Conservation (phyloP, 2,329 filamentous ascomycete genomes). For the Zelopaecilomyces penicillatus region DNA sequence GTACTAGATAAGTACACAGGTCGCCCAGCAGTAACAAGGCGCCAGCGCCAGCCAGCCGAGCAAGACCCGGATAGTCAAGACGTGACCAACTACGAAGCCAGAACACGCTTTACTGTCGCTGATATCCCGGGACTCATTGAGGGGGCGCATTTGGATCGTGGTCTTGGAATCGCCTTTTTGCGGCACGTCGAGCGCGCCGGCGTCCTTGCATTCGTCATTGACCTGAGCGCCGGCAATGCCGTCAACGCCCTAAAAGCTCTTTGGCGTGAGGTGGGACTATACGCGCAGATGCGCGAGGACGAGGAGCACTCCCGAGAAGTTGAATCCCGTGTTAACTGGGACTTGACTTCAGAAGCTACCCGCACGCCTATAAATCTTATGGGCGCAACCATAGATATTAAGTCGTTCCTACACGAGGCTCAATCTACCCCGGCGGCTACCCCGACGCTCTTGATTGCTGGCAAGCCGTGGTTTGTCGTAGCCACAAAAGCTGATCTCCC, state of each 20-base stretch:
- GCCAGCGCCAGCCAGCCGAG: conserved; percentile 24
- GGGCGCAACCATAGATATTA: conserved; percentile 12
- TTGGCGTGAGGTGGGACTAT: conserved; percentile 85
- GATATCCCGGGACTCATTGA: conserved; percentile 93
- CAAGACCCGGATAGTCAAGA: conserved; percentile 26
- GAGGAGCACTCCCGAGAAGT: conserved; percentile 59
- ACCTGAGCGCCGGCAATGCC: conserved; percentile 72
- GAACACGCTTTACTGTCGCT: conserved; percentile 83
- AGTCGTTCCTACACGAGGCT: conserved; percentile 1
- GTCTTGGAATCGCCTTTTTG: conserved; percentile 83
- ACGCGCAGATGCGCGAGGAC: conserved; percentile 70
- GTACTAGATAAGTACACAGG: conserved; percentile 82
- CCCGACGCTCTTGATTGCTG: conserved; percentile 64
- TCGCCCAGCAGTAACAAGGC: conserved; percentile 47
- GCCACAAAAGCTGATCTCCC: conserved; percentile 86
- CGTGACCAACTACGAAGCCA: conserved; percentile 42
- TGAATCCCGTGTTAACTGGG: conserved; percentile 47
- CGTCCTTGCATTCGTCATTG: conserved; percentile 88
- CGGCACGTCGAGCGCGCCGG: conserved; percentile 90
- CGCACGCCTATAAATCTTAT: conserved; percentile 18
- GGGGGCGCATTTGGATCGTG: conserved; percentile 84
- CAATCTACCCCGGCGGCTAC: conserved; percentile 5
- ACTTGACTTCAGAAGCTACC: conserved; percentile 40
- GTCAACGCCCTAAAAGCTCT: conserved; percentile 69
- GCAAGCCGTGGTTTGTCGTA: conserved; percentile 94